A percentile compares a stretch with the other conserved stretches of the same genome.
Evolutionary conservation across 73 alveolate genomes (phyloP).

Genomic region (Strombidium stylifer): DNA sequence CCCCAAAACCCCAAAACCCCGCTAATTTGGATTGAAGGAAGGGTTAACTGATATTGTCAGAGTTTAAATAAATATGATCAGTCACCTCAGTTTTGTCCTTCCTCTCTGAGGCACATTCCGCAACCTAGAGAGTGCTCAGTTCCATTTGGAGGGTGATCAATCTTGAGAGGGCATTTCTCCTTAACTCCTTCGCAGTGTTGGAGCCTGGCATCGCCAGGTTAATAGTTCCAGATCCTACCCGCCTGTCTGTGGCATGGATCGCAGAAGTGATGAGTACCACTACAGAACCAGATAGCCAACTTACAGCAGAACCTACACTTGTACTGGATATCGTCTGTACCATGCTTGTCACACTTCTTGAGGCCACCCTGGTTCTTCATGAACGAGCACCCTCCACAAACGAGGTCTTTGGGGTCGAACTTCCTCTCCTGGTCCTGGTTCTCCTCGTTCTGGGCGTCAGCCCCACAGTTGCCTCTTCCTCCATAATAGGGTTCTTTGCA

Average conservation of each 20-base stretch:
- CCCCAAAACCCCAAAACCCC: no score
- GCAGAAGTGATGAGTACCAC: slow-evolving; percentile 57
- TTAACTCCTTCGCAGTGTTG: slow-evolving; percentile 78
- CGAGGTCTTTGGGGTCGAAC: slow-evolving; percentile 81
- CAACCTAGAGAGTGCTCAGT: slow-evolving; percentile 80
- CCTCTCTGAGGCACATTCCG: slow-evolving; percentile 47
- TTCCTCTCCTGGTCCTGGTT: slow-evolving; percentile 48
- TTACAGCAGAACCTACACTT: slow-evolving; percentile 60
- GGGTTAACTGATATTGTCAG: neutral
- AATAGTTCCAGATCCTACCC: slow-evolving; percentile 23
- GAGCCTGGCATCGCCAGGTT: slow-evolving; percentile 68
- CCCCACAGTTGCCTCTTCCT: slow-evolving; percentile 93
- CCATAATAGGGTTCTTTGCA: slow-evolving; percentile 97
- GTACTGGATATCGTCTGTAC: slow-evolving; percentile 33
- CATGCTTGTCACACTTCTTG: slow-evolving; percentile 39
- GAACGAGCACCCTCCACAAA: slow-evolving; percentile 73
- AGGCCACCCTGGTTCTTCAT: slow-evolving; percentile 26
- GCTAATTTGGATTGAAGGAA: no score
- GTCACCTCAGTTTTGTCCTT: neutral
- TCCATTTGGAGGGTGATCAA: slow-evolving; percentile 95
- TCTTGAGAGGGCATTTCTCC: slow-evolving; percentile 71
- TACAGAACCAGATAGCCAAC: slow-evolving; percentile 53
- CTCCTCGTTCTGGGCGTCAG: slow-evolving; percentile 75
- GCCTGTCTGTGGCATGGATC: slow-evolving; percentile 52
- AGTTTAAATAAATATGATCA: neutral